Base-by-base conservation (phyloP, 306 rosid genomes). In the Urtica urens region DNA sequence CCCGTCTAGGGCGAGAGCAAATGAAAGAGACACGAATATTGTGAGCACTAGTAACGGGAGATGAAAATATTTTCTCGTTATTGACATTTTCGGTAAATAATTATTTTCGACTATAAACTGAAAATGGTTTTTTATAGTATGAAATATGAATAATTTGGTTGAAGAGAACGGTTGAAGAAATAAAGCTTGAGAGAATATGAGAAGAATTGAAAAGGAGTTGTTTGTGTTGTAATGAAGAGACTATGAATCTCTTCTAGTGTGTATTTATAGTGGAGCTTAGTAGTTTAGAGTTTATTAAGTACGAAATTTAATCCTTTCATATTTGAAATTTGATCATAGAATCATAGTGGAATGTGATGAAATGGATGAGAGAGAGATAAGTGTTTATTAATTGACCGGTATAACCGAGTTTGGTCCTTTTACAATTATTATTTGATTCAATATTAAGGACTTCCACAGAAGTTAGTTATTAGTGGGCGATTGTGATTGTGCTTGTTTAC, bases 401-500 rank as follows among this genome's bases (percentile, higher is more conserved):
- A 38, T 12, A 46, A 18, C 51, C 30, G 15, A 46, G 31, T 46
- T 46, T 46, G 51, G 51, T 15, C n/a, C 51, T 24, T 29, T 46
- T 34, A 46, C 51, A 25, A 46, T 25, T 22, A 11, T 45, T 45
- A 10, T 12, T 22, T 46, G 28, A 22, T 4, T 23, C 35, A 5
- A 25, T 46, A 22, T 8, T 46, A 22, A 23, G 51, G 34, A 41
- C 9, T 15, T 41, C 22, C 5, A 18, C 20, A n/a, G 10, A 24
- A 46, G 51, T 46, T 46, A 46, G 51, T 46, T 25, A 23, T n/a
- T 46, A 12, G 34, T 46, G 51, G 4, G 33, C n/a, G 51, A 30
- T 46, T 46, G 50, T 48, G 35, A 13, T 48, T 48, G 54, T 49
- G 54, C 38, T 27, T 49, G 15, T 49, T 28, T 49, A 49, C 39